Conservation (phyloP, 1,284 basidiomycete species). For the Megacollybia platyphylla region DNA sequence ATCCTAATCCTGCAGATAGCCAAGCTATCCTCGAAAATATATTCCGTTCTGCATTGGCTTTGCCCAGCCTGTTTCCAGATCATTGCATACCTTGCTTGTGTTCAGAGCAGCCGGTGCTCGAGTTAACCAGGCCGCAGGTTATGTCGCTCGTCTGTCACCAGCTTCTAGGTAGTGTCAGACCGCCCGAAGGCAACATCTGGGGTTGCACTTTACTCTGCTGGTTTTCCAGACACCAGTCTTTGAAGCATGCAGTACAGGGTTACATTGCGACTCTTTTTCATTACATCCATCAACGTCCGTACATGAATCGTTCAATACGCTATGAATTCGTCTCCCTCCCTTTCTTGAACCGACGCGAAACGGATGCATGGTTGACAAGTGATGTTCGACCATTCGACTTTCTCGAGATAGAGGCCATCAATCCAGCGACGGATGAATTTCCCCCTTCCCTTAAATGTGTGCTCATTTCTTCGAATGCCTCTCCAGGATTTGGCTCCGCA, state of each 20-base stretch:
- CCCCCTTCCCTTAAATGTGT: not conserved
- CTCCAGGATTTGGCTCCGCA: not conserved
- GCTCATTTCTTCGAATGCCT: not conserved
- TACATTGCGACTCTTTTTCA: not conserved
- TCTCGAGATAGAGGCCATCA: not conserved
- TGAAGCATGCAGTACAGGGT: not conserved
- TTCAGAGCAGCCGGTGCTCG: not conserved
- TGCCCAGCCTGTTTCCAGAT: not conserved
- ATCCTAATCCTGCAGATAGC: not conserved
- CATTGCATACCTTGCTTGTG: not conserved
- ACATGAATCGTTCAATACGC: not conserved
- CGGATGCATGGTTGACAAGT: not conserved
- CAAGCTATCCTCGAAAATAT: not conserved
- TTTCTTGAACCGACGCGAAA: not conserved
- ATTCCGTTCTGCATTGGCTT: not conserved
- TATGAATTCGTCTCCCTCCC: not conserved
- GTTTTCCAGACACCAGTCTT: not conserved
- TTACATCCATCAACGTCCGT: not conserved
- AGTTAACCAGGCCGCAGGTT: not conserved
- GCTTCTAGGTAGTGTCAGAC: not conserved
- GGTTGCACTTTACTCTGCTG: conserved; percentile 1
- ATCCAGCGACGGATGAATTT: not conserved
- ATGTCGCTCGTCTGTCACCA: conserved; percentile 1
- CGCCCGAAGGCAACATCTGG: not conserved
- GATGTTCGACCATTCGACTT: not conserved